Evolutionary conservation across 2,329 filamentous ascomycete genomes (phyloP).

Genomic region (Blumeria hordei): DNA sequence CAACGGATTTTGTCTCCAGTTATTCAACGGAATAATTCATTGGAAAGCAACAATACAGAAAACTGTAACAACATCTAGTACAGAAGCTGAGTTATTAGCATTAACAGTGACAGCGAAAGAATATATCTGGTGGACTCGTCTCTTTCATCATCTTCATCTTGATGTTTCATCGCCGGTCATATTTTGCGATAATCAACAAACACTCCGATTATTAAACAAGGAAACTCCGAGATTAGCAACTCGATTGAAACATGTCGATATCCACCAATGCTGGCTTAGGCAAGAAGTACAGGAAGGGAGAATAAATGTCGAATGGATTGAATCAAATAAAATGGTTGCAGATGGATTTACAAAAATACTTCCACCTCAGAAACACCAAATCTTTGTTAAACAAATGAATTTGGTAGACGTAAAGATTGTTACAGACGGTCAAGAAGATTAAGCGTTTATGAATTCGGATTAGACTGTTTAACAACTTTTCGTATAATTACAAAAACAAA

Average conservation of each 20-base stretch:
- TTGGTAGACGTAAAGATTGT: neutral
- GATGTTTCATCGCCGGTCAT: neutral
- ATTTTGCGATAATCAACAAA: conserved; percentile 1
- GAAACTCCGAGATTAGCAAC: conserved; percentile 4
- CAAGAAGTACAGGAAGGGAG: conserved; percentile 7
- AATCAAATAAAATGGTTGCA: conserved; percentile 6
- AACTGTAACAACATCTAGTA: conserved; percentile 1
- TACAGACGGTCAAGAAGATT: neutral
- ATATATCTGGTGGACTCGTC: neutral
- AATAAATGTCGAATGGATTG: conserved; percentile 9
- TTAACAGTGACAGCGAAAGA: neutral
- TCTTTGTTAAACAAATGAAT: conserved; percentile 1
- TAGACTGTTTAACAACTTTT: too few species aligned
- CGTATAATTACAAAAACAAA: too few species aligned
- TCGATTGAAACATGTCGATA: conserved; percentile 10
- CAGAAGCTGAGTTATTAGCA: neutral
- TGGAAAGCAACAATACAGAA: neutral
- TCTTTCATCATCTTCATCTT: neutral
- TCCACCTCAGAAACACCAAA: neutral
- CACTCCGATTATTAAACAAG: conserved; percentile 4
- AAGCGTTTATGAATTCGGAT: too few species aligned
- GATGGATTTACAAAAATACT: conserved; percentile 9
- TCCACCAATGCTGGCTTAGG: conserved; percentile 10
- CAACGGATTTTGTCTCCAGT: neutral
- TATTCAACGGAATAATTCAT: neutral